Percentiles rank a stretch among this genome's conserved stretches.
Evolutionary conservation across 2,329 filamentous ascomycete genomes (phyloP).

Genomic region (Trichoderma citrinoviride): DNA sequence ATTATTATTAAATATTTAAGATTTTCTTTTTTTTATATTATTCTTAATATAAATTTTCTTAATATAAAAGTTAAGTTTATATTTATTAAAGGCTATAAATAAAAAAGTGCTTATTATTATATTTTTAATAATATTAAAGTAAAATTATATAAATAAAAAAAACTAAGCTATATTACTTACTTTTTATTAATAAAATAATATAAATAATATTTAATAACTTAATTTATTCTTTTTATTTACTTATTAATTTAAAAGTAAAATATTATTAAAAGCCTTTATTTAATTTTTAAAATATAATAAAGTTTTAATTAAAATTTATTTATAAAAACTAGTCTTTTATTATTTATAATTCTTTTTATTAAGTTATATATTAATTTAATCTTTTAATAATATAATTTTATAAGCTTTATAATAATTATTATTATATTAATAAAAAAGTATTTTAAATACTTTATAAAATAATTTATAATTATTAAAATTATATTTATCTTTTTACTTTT

Average conservation of each 20-base stretch:
- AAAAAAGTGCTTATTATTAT: not conserved
- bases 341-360: too few species aligned
- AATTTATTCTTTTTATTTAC: not conserved
- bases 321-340: not conserved
- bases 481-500: not conserved
- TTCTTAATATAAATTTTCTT: not conserved
- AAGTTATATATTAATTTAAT: not conserved
- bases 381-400: too few species aligned
- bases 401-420: too few species aligned
- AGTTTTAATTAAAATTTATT: not conserved
- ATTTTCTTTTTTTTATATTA: not conserved
- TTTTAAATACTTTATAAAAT: not conserved
- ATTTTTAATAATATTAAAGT: not conserved
- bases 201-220: not conserved
- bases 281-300: not conserved
- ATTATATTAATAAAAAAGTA: not conserved
- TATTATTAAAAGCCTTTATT: not conserved
- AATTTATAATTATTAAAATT: not conserved
- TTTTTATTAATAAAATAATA: not conserved
- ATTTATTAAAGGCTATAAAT: not conserved
- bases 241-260: not conserved
- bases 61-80: not conserved
- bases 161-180: not conserved
- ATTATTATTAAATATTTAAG: not conserved
- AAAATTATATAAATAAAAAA: not conserved